Evolutionary conservation across 2,329 filamentous ascomycete genomes (phyloP), one percentile per base, ranked within the genome.

Genomic region (Phoma herbarum): DNA sequence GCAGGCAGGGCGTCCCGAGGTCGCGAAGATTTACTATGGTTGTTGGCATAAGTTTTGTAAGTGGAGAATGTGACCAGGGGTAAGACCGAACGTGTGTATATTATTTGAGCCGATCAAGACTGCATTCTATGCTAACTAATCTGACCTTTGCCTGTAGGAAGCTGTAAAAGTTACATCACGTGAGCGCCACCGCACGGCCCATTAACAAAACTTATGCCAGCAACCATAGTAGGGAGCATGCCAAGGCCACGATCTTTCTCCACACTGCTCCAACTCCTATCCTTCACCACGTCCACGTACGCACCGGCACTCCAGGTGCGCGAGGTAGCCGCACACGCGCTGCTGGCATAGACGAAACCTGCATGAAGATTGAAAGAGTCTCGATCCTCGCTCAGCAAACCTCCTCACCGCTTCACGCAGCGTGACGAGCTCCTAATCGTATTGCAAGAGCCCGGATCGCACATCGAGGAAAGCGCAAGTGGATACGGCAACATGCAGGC

Each of bases 401-500:
- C 5, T 44, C 44, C 9, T 35, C 16, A 44, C 18, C 9, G 20
- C 45, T 45, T 41, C 28, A 23, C 23, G n/a, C 35, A 28, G 33
- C 26, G 48, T 31, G 39, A 35, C 43, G 20, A 31, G 16, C 42
- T 26, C 23, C 35, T 12, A 6, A 18, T 50, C 25, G 23, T 20
- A 50, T 51, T 12, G 10, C 25, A 2, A 33, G 14, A 31, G 37
- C 48, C 37, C 25, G 37, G 37, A 43, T 52, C 28, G 29, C 31
- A 10, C 47, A 26, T 41, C n/a, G 12, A n/a, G 35, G 29, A 20
- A 31, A 25, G 23, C 25, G 20, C 39, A 11, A 22, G 20, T 11
- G 11, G 10, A 5, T 16, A 31, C 39, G 11, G 29, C 33, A 62
- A 42, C 48, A 47, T 50, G 31, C 52, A 51, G 35, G 28, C 25